Evolutionary conservation across 129 eudicot genomes (phyloP).

Genomic region (Helianthus tuberosus): DNA sequence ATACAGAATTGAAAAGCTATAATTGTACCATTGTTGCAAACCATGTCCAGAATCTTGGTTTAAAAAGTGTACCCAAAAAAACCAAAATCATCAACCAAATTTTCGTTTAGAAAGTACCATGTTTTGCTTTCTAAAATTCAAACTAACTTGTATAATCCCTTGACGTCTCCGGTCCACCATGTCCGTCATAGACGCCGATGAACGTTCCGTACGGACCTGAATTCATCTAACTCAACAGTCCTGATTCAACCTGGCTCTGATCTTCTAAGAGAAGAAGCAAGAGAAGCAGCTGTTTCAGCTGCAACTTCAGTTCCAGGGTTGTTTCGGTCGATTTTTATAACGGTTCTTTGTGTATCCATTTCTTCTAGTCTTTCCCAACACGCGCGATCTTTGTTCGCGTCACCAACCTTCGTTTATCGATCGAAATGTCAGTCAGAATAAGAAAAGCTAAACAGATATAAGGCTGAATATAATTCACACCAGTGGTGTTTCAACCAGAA

Average conservation of each 20-base stretch:
- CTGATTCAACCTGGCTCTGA: conserved; percentile 86
- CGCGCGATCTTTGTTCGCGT: conserved; percentile 53
- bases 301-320: conserved; percentile 73
- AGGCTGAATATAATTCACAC: no score
- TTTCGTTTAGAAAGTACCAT: background rate
- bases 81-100: background rate
- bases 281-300: conserved; percentile 63
- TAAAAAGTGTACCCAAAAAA: no score
- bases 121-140: conserved; percentile 12
- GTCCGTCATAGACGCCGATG: conserved; percentile 92
- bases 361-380: conserved; percentile 82
- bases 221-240: conserved; percentile 58
- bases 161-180: conserved; percentile 94
- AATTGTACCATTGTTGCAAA: no score
- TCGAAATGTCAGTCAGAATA: background rate
- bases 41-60: no score
- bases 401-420: conserved; percentile 45
- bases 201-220: conserved; percentile 87
- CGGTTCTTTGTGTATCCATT: conserved; percentile 67
- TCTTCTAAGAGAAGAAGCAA: conserved; percentile 60
- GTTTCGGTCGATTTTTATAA: conserved; percentile 35
- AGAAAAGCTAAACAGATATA: no score
- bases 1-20: no score
- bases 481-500: no score
- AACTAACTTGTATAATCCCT: conserved; percentile 82